Evolutionary conservation across 306 rosid species (phyloP), one percentile per base, ranked within the genome.

Genomic region (Urtica urens): DNA sequence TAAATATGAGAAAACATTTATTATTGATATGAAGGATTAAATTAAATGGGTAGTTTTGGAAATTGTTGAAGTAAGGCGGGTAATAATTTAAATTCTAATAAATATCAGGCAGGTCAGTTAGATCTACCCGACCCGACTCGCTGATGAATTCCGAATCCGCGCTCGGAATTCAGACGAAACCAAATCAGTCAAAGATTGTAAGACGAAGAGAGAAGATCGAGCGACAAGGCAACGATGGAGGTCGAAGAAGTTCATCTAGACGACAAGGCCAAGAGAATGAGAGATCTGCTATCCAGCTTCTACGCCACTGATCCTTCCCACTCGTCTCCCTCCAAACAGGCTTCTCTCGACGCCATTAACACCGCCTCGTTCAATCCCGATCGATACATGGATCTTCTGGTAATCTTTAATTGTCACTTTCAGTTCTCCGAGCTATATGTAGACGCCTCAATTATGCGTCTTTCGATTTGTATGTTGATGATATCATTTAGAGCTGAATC

Each of bases 261-360:
- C 59, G 94, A 90, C 55, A 90, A 90, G 69, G 87, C 97, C 3
- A 81, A 79, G 80, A 72, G 92, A 60, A 90, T 68, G 95, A 71
- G 97, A 58, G 97, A 90, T 72, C 85, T 90, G 24, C 64, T 90
- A 3, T 90, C 97, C 7, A 90, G 95, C 72, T 90, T 90, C 93
- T 84, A 90, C 77, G 68, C 94, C 14, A 87, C 81, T 19, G 95
- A 79, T 55, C 72, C 75, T 74, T 76, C 96, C 22, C 46, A 51
- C 58, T 58, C 83, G 7, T 50, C 66, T 0, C 60, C 60, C 1
- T 35, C 81, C 66, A 70, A 73, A 28, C 43, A 30, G 39, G 60
- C 72, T 28, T 63, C 93, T 23, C 82, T 74, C 29, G 92, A 90
- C 12, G 87, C 82, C 70, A 90, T 90, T 55, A 84, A 90, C 71